Percentiles rank a stretch among this genome's conserved stretches.
These are phyloP conservation scores for Zasmidium citrigriseum DNA, from an alignment of 2,329 filamentous ascomycete genomes.

Conservation along the genomic window DNA sequence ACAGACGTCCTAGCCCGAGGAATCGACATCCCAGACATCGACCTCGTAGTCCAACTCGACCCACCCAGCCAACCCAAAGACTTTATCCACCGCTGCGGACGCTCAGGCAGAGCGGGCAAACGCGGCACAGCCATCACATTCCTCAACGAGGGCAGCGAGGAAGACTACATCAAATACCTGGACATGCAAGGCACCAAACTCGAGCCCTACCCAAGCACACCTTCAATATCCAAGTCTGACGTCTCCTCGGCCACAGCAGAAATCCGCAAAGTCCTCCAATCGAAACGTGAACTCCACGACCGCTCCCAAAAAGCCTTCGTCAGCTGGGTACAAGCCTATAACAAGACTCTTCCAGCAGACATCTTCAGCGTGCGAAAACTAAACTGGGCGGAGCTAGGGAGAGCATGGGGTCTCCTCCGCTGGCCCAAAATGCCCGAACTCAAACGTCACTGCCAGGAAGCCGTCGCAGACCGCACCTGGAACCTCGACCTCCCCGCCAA, in stretches of 20 bases:
- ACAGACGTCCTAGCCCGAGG: slow-evolving; percentile 91
- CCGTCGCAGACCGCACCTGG: slow-evolving; percentile 42
- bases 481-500: slow-evolving; percentile 37
- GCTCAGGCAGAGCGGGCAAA: slow-evolving; percentile 63
- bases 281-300: slow-evolving; percentile 72
- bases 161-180: slow-evolving; percentile 86
- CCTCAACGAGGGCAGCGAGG: slow-evolving; percentile 80
- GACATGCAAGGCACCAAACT: slow-evolving; percentile 42
- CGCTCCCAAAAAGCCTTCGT: slow-evolving; percentile 91
- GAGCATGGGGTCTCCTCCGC: slow-evolving; percentile 81
- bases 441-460: slow-evolving; percentile 43
- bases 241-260: slow-evolving; percentile 57
- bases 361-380: slow-evolving; percentile 84
- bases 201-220: slow-evolving; percentile 37
- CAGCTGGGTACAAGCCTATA: slow-evolving; percentile 88
- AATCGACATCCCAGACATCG: slow-evolving; percentile 87
- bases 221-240: slow-evolving; percentile 60
- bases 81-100: slow-evolving; percentile 66
- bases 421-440: slow-evolving; percentile 92
- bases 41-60: slow-evolving; percentile 87
- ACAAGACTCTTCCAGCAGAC: slow-evolving; percentile 84
- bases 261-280: slow-evolving; percentile 62
- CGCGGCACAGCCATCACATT: slow-evolving; percentile 84
- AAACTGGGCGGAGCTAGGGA: slow-evolving; percentile 79
- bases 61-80: slow-evolving; percentile 86